These are phyloP conservation scores for Kregervanrija delftensis DNA, from an alignment of 805 yeast species.

Conservation along the genomic window DNA sequence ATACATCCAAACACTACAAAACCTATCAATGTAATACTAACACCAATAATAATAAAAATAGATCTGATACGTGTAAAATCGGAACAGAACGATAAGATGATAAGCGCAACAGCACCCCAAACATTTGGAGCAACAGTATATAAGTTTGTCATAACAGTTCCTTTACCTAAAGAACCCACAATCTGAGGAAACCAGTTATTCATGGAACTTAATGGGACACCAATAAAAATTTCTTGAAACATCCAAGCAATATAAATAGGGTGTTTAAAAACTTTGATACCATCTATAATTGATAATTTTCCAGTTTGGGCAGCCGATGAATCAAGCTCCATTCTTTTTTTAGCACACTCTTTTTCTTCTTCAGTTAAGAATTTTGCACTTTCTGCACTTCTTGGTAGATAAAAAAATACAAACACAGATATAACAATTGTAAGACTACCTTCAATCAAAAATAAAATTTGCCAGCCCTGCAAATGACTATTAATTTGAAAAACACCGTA, in stretches of 20 bases:
- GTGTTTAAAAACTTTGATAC: slow-evolving; percentile 36
- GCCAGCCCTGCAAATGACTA: slow-evolving; percentile 38
- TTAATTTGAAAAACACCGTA: slow-evolving; percentile 33
- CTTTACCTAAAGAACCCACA: slow-evolving; percentile 31
- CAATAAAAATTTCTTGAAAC: slow-evolving; percentile 36
- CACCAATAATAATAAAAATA: slow-evolving; percentile 31
- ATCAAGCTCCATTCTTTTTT: slow-evolving; percentile 36
- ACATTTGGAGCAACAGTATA: slow-evolving; percentile 43
- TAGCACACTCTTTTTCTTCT: slow-evolving; percentile 34
- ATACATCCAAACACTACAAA: slow-evolving; percentile 40
- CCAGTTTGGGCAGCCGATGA: slow-evolving; percentile 35
- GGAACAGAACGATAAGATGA: slow-evolving; percentile 34
- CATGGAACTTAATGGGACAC: slow-evolving; percentile 43
- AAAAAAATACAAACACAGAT: slow-evolving; percentile 27
- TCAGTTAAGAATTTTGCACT: slow-evolving; percentile 31
- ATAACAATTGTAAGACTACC: slow-evolving; percentile 34
- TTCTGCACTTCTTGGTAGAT: slow-evolving; percentile 33
- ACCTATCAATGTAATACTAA: slow-evolving; percentile 35
- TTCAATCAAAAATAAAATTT: slow-evolving; percentile 39
- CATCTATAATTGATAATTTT: slow-evolving; percentile 32
- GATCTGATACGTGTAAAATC: slow-evolving; percentile 35
- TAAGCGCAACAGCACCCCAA: slow-evolving; percentile 38
- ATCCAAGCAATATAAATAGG: slow-evolving; percentile 41
- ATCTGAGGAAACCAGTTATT: slow-evolving; percentile 46
- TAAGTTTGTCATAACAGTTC: slow-evolving; percentile 34